A percentile compares a stretch with the other conserved stretches of the same genome.
These are phyloP conservation scores for Populus pruinosa DNA, from an alignment of 345 rosid species.

Conservation along the genomic window DNA sequence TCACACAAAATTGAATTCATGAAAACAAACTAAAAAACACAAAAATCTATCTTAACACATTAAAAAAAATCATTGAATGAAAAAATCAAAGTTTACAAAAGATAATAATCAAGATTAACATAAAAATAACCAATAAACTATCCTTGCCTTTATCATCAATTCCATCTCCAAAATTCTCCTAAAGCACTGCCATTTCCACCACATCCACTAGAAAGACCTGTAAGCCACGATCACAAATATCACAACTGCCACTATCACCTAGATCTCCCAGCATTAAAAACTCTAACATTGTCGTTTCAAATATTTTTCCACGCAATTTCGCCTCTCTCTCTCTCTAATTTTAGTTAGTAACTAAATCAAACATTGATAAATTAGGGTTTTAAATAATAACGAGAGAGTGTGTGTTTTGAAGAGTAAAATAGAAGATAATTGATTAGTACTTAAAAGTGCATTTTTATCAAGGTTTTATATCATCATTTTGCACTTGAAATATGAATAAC, in stretches of 20 bases:
- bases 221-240: constrained; percentile 51
- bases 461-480: too few species aligned
- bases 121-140: constrained; percentile 2
- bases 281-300: constrained; percentile 35
- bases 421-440: too few species aligned
- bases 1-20: background rate
- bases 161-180: constrained; percentile 42
- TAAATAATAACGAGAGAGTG: background rate
- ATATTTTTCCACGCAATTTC: constrained; percentile 1
- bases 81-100: background rate
- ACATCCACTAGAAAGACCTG: constrained; percentile 51
- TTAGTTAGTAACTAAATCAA: background rate
- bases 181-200: constrained; percentile 13
- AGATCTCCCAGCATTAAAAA: constrained; percentile 83
- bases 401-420: background rate
- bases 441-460: too few species aligned
- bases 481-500: too few species aligned
- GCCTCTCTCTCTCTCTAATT: background rate
- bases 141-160: constrained; percentile 66
- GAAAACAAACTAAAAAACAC: background rate
- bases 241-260: constrained; percentile 66
- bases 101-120: background rate
- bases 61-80: background rate
- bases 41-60: background rate
- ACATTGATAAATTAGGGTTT: constrained; percentile 14